A percentile compares a stretch with the other conserved stretches of the same genome.
Conservation (phyloP, 495 filamentous ascomycete species). For the Lophium mytilinum region DNA sequence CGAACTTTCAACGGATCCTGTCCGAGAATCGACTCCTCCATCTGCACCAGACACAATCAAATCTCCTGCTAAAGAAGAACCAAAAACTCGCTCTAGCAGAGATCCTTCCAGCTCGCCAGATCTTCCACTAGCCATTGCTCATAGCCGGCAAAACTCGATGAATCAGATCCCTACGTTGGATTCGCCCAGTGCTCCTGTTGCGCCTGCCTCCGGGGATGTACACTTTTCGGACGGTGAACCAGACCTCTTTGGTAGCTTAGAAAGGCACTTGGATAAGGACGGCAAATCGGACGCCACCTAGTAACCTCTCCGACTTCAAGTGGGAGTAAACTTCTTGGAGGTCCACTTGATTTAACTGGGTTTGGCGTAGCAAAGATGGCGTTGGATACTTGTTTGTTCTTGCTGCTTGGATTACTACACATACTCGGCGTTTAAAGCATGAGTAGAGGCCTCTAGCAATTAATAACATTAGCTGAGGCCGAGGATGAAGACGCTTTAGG, state of each 20-base stretch:
- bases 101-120: slow-evolving; percentile 28
- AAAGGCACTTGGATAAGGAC: slow-evolving; percentile 31
- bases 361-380: no score
- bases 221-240: slow-evolving; percentile 32
- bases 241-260: slow-evolving; percentile 37
- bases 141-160: slow-evolving; percentile 30
- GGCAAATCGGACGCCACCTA: not conserved
- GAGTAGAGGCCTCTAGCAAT: no score
- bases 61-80: slow-evolving; percentile 8
- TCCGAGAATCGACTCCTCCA: not conserved
- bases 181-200: not conserved
- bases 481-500: no score
- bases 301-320: no score
- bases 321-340: no score
- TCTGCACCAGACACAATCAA: not conserved
- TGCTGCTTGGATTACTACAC: no score
- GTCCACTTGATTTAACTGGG: no score
- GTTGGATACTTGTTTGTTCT: no score
- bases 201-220: slow-evolving; percentile 6
- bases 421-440: no score
- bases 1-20: not conserved
- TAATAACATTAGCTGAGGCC: no score
- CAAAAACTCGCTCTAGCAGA: not conserved
- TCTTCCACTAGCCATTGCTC: slow-evolving; percentile 25
- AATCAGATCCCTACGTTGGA: slow-evolving; percentile 15